These are phyloP conservation scores for Kwoniella heveanensis DNA, from an alignment of 768 basidiomycete genomes.

Conservation along the genomic window DNA sequence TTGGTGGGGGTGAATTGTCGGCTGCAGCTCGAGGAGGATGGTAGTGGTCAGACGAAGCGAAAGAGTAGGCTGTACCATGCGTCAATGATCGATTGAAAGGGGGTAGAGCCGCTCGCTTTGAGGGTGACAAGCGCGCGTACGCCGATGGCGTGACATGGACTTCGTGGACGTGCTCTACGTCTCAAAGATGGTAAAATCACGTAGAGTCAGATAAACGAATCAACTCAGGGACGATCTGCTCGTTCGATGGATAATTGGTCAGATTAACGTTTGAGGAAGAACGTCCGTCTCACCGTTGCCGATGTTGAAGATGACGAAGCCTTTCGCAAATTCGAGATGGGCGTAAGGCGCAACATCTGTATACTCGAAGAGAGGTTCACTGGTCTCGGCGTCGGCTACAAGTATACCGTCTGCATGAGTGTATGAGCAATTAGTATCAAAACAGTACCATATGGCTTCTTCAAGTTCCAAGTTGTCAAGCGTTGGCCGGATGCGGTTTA, in stretches of 20 bases:
- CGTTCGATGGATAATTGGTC: too few species aligned
- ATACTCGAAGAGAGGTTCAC: constrained; percentile 25
- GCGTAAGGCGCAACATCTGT: constrained; percentile 22
- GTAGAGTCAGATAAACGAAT: too few species aligned
- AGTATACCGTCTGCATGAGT: constrained; percentile 33
- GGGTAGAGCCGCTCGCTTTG: constrained; percentile 1
- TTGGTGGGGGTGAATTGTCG: constrained; percentile 14
- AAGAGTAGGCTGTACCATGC: constrained; percentile 16
- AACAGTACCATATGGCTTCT: not conserved
- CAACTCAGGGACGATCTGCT: too few species aligned
- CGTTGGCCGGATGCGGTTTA: not conserved
- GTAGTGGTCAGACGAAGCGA: constrained; percentile 3
- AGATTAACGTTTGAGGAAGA: too few species aligned
- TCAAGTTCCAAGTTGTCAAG: too few species aligned
- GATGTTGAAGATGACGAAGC: constrained; percentile 40
- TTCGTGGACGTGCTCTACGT: constrained; percentile 27
- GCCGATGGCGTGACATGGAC: constrained; percentile 40
- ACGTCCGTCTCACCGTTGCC: constrained; percentile 25
- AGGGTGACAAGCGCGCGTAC: constrained; percentile 12
- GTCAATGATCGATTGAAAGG: constrained; percentile 7
- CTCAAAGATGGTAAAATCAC: not conserved
- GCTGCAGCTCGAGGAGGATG: not conserved
- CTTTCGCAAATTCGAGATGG: constrained; percentile 43
- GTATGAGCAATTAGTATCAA: too few species aligned
- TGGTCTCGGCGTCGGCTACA: constrained; percentile 28